Evolutionary conservation across 805 yeast species (phyloP).

Genomic region (Saturnispora quitensis): DNA sequence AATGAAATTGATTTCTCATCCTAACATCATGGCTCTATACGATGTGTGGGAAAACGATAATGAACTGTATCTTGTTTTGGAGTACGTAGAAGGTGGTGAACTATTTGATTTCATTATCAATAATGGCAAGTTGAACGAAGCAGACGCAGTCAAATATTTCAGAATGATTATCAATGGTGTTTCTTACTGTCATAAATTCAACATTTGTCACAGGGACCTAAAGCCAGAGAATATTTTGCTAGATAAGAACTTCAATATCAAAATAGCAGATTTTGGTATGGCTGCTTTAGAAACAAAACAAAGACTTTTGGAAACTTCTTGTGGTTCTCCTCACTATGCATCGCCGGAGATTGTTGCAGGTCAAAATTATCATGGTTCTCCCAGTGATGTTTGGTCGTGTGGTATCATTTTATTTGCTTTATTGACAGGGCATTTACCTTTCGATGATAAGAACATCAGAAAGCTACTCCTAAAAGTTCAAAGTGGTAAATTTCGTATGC

Average conservation of each 20-base stretch:
- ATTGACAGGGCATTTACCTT: constrained; percentile 73
- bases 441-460: constrained; percentile 75
- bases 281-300: constrained; percentile 74
- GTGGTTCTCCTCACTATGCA: constrained; percentile 86
- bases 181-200: constrained; percentile 71
- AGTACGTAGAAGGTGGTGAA: constrained; percentile 86
- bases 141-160: constrained; percentile 68
- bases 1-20: constrained; percentile 91
- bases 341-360: constrained; percentile 83
- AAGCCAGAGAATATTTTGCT: constrained; percentile 72
- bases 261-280: constrained; percentile 85
- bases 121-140: constrained; percentile 61
- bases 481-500: constrained; percentile 68
- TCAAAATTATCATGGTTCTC: constrained; percentile 70
- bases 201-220: constrained; percentile 74
- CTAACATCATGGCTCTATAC: constrained; percentile 84
- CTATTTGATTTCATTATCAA: constrained; percentile 65
- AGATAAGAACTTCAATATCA: constrained; percentile 56
- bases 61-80: constrained; percentile 70
- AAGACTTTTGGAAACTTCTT: constrained; percentile 64
- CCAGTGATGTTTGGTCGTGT: constrained; percentile 84
- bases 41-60: constrained; percentile 98
- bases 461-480: constrained; percentile 65
- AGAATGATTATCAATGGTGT: constrained; percentile 72
- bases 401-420: constrained; percentile 76